These are phyloP conservation scores for Leucaena leucocephala DNA, from an alignment of 306 rosid species.

Conservation along the genomic window DNA sequence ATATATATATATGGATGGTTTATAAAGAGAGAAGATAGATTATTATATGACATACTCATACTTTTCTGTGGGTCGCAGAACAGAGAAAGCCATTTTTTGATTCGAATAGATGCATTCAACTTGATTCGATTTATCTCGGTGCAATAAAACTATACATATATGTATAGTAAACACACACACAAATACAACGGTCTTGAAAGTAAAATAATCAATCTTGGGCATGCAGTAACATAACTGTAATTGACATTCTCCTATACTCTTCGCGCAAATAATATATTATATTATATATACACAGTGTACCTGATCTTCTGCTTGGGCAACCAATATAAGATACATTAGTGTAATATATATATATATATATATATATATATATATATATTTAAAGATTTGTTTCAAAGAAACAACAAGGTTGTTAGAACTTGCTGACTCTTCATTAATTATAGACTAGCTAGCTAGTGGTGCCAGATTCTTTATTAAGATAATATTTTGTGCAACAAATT, in stretches of 20 bases:
- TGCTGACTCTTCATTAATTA: background rate
- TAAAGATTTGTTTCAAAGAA: no score
- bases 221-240: background rate
- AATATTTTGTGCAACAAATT: background rate
- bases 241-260: background rate
- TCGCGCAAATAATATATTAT: background rate
- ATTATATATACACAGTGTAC: background rate
- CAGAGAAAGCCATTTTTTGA: background rate
- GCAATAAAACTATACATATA: background rate
- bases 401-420: background rate
- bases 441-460: background rate
- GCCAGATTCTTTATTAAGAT: background rate
- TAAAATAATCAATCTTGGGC: background rate
- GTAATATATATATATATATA: background rate
- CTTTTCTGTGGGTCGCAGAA: no score
- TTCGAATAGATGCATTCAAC: background rate
- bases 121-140: background rate
- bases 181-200: background rate
- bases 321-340: background rate
- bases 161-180: no score
- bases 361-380: no score
- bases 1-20: no score
- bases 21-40: no score
- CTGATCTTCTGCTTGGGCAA: slow-evolving; percentile 2
- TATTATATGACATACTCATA: no score